Evolutionary conservation across 441 rosid genomes (phyloP), one percentile per base, ranked within the genome.

Genomic region (Isatis lusitanica): DNA sequence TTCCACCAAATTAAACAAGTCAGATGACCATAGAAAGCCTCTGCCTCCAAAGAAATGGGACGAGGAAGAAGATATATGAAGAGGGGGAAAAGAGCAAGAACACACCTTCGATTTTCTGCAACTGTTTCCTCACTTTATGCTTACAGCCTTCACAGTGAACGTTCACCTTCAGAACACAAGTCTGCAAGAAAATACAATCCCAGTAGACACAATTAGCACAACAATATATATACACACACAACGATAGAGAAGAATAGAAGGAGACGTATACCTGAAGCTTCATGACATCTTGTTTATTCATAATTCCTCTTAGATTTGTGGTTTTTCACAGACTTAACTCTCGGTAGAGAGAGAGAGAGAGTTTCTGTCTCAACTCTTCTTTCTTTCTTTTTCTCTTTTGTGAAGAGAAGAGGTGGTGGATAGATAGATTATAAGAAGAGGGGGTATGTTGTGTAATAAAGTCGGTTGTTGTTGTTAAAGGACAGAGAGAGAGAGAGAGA

Each of bases 131-230:
- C 13, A 94, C 90, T 83, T 90, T 94, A 66, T 81, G 83, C 78
- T 86, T 85, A 55, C 99, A 94, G 1, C 98, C 99, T 74, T 92
- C 99, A 73, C 99, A 94, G 84, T 90, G 89, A 57, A 94, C 91
- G 67, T 89, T 91, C 59, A 95, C 97, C 78, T 83, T 89, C 62
- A 95, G 92, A 80, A 92, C 92, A 85, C 87, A 91, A 28, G 92
- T 83, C 99, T 95, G 94, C 80, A 73, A 26, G 24, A 70, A 62
- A 62, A 33, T 21, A 43, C 74, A 47, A 63, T 47, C 66, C 50
- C 28, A 77, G 24, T 42, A 51, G 30, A 61, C 50, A 47, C 1
- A 30, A 43, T 57, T 42, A 70, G 44, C 75, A 63, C 17, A 40
- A 66, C 58, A 9, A 46, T 44, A 39, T 10, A 58, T 5, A 53